Evolutionary conservation across 306 rosid species (phyloP), one percentile per base, ranked within the genome.

Genomic region (Prunus mume): DNA sequence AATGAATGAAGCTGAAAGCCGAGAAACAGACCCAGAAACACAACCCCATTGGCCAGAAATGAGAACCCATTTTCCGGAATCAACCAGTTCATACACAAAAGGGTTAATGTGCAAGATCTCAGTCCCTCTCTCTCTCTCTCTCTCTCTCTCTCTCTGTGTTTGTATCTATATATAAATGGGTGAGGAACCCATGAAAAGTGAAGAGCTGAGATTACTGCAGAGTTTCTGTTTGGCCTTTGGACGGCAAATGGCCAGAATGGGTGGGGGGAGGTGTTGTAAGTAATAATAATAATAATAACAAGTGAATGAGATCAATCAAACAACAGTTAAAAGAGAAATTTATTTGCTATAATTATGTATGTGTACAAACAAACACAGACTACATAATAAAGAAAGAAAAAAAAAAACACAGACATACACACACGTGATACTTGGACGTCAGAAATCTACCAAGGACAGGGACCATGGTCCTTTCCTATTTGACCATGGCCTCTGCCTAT

Each of bases 31-130:
- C 14, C 86, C 84, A 88, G 17, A 89, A 67, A 78, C 73, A 84
- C 76, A 86, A 54, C 65, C 93, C 86, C 89, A 84, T 55, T 72
- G 73, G 80, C 87, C 77, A 86, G 75, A 74, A 49, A 75, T 49
- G 73, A 76, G 57, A 86, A 81, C 89, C 93, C 99, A 92, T 92
- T 79, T 81, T 62, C 60, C 76, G 15, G 43, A 38, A 38, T 4
- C 43, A 38, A 38, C 43, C 43, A 38, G 43, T 38, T 38, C 5
- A 38, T 7, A 7, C 43, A 38, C 43, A 38, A 7, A 38, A 7
- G 2, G 43, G 2, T 38, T 38, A 38, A 38, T 38, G 52, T 47
- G 52, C 24, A 63, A 63, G 68, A 63, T 63, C 68, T 30, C 68
- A 4, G 4, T 63, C 22, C 7, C 68, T 22, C 28, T 10, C 28